These are phyloP conservation scores for Botrytis cinerea DNA, from an alignment of 2,329 filamentous ascomycete species.

Conservation along the genomic window DNA sequence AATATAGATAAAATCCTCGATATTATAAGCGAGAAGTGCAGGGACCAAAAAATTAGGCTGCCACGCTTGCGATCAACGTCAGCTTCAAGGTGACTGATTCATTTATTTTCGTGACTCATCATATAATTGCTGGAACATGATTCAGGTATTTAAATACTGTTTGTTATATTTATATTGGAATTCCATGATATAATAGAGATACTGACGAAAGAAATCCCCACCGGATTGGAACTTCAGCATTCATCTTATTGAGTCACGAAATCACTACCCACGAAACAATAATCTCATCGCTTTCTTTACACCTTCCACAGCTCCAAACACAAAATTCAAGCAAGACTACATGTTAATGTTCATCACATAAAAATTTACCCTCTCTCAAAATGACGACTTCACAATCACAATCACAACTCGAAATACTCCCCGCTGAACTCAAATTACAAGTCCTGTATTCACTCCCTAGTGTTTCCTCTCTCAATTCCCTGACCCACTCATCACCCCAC, in stretches of 20 bases:
- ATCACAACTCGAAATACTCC: not conserved
- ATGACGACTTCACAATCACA: not conserved
- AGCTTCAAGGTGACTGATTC: not conserved
- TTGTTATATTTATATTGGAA: not conserved
- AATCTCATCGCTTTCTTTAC: not conserved
- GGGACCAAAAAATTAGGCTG: not conserved
- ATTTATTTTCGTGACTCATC: too few relatives aligned
- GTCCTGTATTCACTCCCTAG: not conserved
- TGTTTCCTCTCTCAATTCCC: not conserved
- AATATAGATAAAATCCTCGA: too few relatives aligned
- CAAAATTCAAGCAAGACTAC: not conserved
- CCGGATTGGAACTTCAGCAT: not conserved
- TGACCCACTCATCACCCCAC: not conserved
- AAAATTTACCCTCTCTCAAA: not conserved
- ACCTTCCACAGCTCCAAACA: not conserved
- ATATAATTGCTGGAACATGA: too few relatives aligned
- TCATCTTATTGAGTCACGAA: not conserved
- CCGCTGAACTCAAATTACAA: not conserved
- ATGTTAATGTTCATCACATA: not conserved
- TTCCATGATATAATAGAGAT: not conserved
- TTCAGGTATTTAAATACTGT: not conserved
- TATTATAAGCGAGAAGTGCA: too few relatives aligned
- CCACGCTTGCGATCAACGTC: not conserved
- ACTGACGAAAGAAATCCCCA: not conserved
- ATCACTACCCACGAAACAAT: too few relatives aligned